A percentile compares a stretch with the other conserved stretches of the same genome.
These are phyloP conservation scores for Ganoderma resinaceum DNA, from an alignment of 1,284 basidiomycete genomes.

Conservation along the genomic window DNA sequence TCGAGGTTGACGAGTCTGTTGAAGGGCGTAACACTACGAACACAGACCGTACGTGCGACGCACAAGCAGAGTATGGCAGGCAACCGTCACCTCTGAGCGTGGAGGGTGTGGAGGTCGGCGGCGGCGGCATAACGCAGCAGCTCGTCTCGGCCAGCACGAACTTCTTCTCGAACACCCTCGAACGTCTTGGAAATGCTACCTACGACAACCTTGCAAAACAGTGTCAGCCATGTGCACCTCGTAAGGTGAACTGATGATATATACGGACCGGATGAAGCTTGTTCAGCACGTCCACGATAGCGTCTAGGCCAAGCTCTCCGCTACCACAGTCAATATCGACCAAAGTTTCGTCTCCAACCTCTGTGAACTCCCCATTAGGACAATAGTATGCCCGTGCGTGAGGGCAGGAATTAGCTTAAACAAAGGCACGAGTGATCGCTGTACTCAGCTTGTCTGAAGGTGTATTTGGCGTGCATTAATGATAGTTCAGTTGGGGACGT, in stretches of 20 bases:
- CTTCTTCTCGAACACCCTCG: conserved; percentile 47
- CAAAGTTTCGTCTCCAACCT: conserved; percentile 2
- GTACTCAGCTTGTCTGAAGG: neutral
- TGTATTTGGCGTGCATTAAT: neutral
- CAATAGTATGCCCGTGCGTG: neutral
- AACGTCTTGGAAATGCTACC: conserved; percentile 51
- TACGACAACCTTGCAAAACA: conserved; percentile 48
- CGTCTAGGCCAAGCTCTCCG: conserved; percentile 23
- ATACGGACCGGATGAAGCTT: conserved; percentile 34
- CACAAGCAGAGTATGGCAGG: conserved; percentile 24
- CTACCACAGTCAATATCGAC: neutral
- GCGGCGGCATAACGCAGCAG: conserved; percentile 52
- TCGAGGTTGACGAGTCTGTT: conserved; percentile 51
- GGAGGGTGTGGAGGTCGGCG: conserved; percentile 48
- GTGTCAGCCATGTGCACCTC: neutral
- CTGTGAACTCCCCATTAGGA: neutral
- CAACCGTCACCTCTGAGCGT: conserved; percentile 44
- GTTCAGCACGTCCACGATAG: conserved; percentile 33
- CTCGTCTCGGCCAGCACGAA: conserved; percentile 47
- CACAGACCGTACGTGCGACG: neutral
- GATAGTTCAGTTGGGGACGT: neutral
- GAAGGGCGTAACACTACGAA: conserved; percentile 44
- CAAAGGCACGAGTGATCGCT: neutral
- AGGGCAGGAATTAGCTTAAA: neutral
- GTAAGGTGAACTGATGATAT: no score